A percentile compares a stretch with the other conserved stretches of the same genome.
Conservation (phyloP, 352 stramenopile genomes). For the Phytophthora kernoviae region DNA sequence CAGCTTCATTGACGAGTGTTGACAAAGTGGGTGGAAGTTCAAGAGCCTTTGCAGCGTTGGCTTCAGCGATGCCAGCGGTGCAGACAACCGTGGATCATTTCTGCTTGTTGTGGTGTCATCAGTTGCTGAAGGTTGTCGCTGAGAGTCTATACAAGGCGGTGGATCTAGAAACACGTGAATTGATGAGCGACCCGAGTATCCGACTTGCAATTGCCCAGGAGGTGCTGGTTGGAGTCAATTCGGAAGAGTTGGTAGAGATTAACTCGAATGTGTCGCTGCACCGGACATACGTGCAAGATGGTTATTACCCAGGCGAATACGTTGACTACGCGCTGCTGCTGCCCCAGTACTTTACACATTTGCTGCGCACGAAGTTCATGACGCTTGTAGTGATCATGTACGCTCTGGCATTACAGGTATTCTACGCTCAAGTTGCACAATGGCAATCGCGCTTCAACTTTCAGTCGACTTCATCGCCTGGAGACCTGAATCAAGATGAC, state of each 20-base stretch:
- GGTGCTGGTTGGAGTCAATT: conserved; percentile 30
- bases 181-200: conserved; percentile 44
- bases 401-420: conserved; percentile 64
- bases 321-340: conserved; percentile 46
- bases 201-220: conserved; percentile 52
- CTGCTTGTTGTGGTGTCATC: conserved; percentile 86
- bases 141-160: conserved; percentile 67
- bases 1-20: conserved; percentile 43
- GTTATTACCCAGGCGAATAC: conserved; percentile 60
- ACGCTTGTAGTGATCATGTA: conserved; percentile 70
- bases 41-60: conserved; percentile 50
- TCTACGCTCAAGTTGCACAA: conserved; percentile 61
- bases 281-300: conserved; percentile 49
- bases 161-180: conserved; percentile 45
- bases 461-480: conserved; percentile 25
- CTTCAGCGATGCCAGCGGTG: conserved; percentile 69
- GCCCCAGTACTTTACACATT: conserved; percentile 49
- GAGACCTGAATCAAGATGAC: conserved; percentile 34
- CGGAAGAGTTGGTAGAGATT: conserved; percentile 9
- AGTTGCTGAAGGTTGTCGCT: conserved; percentile 70
- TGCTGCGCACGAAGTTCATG: conserved; percentile 54
- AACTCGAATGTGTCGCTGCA: conserved; percentile 43
- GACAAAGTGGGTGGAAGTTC: conserved; percentile 37
- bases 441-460: conserved; percentile 76
- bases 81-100: conserved; percentile 76